Base-by-base conservation (phyloP, 1,284 basidiomycete species). In the Malassezia brasiliensis region DNA sequence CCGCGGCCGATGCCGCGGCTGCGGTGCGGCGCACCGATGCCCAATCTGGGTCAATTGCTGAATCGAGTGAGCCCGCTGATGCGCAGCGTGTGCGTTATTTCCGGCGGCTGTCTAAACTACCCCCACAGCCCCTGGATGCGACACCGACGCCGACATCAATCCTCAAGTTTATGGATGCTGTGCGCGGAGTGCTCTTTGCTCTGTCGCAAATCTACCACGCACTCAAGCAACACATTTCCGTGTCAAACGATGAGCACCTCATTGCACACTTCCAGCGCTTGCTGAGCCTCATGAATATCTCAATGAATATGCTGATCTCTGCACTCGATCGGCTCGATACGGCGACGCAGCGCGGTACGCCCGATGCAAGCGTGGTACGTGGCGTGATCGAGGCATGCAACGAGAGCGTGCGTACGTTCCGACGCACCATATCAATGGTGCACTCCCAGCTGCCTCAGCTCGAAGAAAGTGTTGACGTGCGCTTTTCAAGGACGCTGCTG, bases 271-370 rank as follows among this genome's bases (percentile, higher is more conserved):
- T 68, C 31, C 61, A 66, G 40, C 57, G 65, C 15, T 52, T 67
- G 20, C 62, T 69, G 31, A 63, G 67, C 32, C 60, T 89, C 7
- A 89, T 90, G 0, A 85, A 84, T 67, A 77, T 79, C 45, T 88
- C 88, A 63, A 86, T 96, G 80, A 81, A 82, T 52, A 83, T 84
- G 55, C 79, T 98, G 12, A 94, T 96, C 73, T 83, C 84, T 56
- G 84, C 88, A 0, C 81, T 98, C 41, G 94, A 96, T 74, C 84
- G 86, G 17, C 96, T 96, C 76, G 94, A 99, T 74, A 81, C 85
- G 2, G 81, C 84, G 64, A 86, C 87, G 51, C 81, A 85, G 58
- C 82, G 84, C 58, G 75, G 82, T 11, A 84, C 86, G 8, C 81
- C 87, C 0, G 83, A 88, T 2, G 76, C 81, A 0, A 52, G 61